Evolutionary conservation across 2,329 filamentous ascomycete species (phyloP).

Genomic region (Aureobasidium sp.): DNA sequence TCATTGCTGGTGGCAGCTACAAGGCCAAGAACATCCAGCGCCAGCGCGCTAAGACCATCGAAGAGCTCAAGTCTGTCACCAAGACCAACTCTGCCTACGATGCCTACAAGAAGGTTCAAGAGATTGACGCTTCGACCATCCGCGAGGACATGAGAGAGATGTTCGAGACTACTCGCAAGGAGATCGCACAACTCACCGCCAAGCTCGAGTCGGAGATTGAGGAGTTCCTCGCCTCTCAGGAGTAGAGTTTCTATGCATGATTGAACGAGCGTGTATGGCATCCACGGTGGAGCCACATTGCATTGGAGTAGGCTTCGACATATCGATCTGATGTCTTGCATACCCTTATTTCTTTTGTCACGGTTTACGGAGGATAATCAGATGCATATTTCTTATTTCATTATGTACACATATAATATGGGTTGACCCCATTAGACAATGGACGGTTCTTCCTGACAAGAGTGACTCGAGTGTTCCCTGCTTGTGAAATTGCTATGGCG

Average conservation of each 20-base stretch:
- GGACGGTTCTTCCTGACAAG: neutral
- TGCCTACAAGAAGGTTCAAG: slow-evolving; percentile 6
- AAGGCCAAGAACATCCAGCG: slow-evolving; percentile 36
- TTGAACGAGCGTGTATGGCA: slow-evolving; percentile 6
- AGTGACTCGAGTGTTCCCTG: neutral
- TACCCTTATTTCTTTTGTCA: slow-evolving; percentile 9
- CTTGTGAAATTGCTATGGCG: neutral
- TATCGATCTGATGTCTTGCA: slow-evolving; percentile 5
- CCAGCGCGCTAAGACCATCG: slow-evolving; percentile 33
- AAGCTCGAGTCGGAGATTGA: slow-evolving; percentile 42
- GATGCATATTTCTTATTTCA: slow-evolving; percentile 1
- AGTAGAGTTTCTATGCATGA: neutral
- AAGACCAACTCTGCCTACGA: slow-evolving; percentile 4
- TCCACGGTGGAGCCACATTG: neutral
- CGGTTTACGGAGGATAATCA: slow-evolving; percentile 5
- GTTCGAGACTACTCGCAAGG: slow-evolving; percentile 31
- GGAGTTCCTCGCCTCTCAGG: slow-evolving; percentile 17
- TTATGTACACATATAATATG: neutral
- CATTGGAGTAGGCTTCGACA: slow-evolving; percentile 7
- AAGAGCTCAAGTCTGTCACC: slow-evolving; percentile 31
- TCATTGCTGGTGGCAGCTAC: slow-evolving; percentile 67
- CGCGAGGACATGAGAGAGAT: slow-evolving; percentile 19
- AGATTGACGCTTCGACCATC: slow-evolving; percentile 3
- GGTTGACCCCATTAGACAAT: neutral
- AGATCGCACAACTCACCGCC: slow-evolving; percentile 25